Conservation (phyloP, 495 filamentous ascomycete species). For the Talaromyces trachyspermus region DNA sequence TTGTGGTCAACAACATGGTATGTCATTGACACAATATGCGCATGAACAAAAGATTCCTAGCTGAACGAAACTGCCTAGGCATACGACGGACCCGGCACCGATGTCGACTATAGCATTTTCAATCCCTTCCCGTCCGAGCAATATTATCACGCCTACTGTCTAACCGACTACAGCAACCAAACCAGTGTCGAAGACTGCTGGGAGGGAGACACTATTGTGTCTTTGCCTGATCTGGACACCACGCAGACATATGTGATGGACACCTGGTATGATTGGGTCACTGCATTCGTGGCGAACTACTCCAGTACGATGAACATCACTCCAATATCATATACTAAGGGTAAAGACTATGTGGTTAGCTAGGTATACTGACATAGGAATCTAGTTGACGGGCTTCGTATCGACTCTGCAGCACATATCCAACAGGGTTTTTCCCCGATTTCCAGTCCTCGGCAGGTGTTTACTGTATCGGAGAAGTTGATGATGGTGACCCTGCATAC, state of each 20-base stretch:
- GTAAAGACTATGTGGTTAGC: too few species aligned
- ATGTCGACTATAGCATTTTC: constrained; percentile 48
- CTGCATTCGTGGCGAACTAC: constrained; percentile 51
- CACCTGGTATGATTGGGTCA: constrained; percentile 54
- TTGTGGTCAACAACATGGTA: constrained; percentile 74
- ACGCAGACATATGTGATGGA: constrained; percentile 44
- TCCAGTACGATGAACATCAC: constrained; percentile 31
- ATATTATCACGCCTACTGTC: constrained; percentile 56
- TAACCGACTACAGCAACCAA: constrained; percentile 45
- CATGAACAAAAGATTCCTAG: constrained; percentile 10
- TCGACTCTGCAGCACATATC: constrained; percentile 65
- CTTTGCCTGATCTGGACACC: constrained; percentile 58
- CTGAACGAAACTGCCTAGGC: background rate
- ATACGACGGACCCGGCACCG: constrained; percentile 10
- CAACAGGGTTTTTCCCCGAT: constrained; percentile 48
- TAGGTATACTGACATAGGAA: background rate
- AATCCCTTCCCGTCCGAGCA: constrained; percentile 51
- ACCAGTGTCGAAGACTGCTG: constrained; percentile 43
- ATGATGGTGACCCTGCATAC: constrained; percentile 47
- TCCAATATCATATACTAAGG: too few species aligned
- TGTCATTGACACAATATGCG: constrained; percentile 28
- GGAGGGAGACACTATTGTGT: constrained; percentile 49
- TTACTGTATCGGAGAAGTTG: constrained; percentile 59
- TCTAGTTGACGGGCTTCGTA: constrained; percentile 58
- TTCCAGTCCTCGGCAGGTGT: constrained; percentile 56